phyloP scores from a whole-genome alignment of 2,329 filamentous ascomycete species.

The Tolypocladium amazonense region DNA sequence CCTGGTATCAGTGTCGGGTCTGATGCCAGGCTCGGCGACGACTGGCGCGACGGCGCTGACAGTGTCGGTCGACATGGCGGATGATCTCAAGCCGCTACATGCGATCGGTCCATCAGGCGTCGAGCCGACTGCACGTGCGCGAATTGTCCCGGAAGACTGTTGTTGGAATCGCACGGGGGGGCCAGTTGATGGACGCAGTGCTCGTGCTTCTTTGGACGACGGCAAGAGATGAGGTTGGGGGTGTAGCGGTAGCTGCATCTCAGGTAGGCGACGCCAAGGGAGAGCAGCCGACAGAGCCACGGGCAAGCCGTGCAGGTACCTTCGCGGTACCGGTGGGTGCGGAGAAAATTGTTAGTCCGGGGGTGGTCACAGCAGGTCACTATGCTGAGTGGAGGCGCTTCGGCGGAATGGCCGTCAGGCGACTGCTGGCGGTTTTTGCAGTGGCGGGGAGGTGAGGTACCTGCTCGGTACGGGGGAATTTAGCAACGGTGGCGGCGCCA shows the following conservation, averaged over 20 bases:
- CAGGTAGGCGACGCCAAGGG: background rate
- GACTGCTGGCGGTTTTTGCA: background rate
- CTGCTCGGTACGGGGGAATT: background rate
- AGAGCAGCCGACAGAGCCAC: background rate
- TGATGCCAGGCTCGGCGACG: slow-evolving; percentile 5
- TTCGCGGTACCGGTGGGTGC: slow-evolving; percentile 2
- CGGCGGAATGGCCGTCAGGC: background rate
- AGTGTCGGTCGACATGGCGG: slow-evolving; percentile 45
- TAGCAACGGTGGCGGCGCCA: background rate
- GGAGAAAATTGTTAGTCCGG: slow-evolving; percentile 4
- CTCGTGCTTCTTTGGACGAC: background rate
- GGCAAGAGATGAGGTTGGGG: slow-evolving; percentile 1
- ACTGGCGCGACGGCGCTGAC: slow-evolving; percentile 34
- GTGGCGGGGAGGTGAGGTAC: background rate
- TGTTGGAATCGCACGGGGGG: slow-evolving; percentile 3
- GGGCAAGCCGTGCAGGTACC: background rate
- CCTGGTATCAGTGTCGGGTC: slow-evolving; percentile 1
- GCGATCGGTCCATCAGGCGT: slow-evolving; percentile 23
- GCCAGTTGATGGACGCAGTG: background rate
- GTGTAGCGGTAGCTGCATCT: background rate
- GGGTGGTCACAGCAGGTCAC: background rate
- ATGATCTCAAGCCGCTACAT: slow-evolving; percentile 24
- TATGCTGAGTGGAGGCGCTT: background rate
- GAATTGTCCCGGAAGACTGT: background rate
- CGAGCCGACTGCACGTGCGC: slow-evolving; percentile 4